These are phyloP conservation scores for Globisporangium perplexum DNA, from an alignment of 352 stramenopile species.

Conservation along the genomic window DNA sequence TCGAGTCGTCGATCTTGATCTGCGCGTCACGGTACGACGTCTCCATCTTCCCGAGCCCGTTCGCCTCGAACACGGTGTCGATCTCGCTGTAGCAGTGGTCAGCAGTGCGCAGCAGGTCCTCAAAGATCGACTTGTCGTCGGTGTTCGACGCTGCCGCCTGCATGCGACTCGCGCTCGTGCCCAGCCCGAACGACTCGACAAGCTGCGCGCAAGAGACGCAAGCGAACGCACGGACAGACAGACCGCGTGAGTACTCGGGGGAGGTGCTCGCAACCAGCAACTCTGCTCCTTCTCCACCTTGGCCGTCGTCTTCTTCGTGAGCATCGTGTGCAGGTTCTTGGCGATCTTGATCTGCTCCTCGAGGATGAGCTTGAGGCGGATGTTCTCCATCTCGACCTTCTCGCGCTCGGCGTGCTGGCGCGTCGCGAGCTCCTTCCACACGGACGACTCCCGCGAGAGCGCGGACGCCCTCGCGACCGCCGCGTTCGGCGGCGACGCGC, in stretches of 20 bases:
- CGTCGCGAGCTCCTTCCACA: slow-evolving; percentile 13
- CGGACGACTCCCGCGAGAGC: slow-evolving; percentile 13
- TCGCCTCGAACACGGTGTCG: slow-evolving; percentile 6
- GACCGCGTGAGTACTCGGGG: not conserved
- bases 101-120: slow-evolving; percentile 17
- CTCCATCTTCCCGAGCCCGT: slow-evolving; percentile 8
- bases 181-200: slow-evolving; percentile 6
- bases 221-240: not conserved
- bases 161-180: not conserved
- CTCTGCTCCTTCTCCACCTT: not conserved
- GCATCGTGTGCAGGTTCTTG: slow-evolving; percentile 10
- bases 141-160: not conserved
- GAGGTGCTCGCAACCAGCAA: too few species aligned
- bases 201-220: not conserved
- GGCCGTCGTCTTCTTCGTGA: slow-evolving; percentile 12
- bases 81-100: slow-evolving; percentile 6
- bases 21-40: slow-evolving; percentile 8
- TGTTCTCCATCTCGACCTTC: slow-evolving; percentile 9
- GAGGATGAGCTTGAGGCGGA: slow-evolving; percentile 8
- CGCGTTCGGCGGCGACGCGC: not conserved
- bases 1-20: slow-evolving; percentile 5
- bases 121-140: slow-evolving; percentile 21
- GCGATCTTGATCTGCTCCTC: slow-evolving; percentile 10
- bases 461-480: not conserved
- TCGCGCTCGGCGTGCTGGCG: slow-evolving; percentile 7